Conservation (phyloP, 371 early-diverging fungal genomes). For the Entomophthora muscae region DNA sequence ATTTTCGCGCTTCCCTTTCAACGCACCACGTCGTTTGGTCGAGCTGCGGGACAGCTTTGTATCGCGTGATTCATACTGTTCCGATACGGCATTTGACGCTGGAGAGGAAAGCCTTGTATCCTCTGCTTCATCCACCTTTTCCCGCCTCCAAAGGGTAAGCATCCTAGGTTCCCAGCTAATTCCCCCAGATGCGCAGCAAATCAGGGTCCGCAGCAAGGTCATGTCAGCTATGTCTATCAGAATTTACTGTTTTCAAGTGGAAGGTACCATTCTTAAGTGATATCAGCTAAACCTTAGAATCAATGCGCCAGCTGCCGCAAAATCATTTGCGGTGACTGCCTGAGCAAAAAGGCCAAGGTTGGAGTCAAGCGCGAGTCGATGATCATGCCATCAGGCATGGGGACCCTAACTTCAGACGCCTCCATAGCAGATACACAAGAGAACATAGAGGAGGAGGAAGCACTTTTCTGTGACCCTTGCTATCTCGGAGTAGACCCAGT, state of each 20-base stretch:
- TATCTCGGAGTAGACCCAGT: constrained; percentile 3
- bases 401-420: not conserved
- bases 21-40: constrained; percentile 1
- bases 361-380: not conserved
- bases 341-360: not conserved
- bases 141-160: constrained; percentile 3
- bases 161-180: not conserved
- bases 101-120: not conserved
- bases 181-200: not conserved
- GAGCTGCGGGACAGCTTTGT: constrained; percentile 2
- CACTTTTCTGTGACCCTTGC: constrained; percentile 7
- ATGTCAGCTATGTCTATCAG: constrained; percentile 11
- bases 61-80: constrained; percentile 6
- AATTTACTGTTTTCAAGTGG: constrained; percentile 15
- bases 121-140: not conserved
- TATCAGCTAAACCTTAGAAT: not conserved
- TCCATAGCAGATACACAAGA: not conserved
- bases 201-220: constrained; percentile 4
- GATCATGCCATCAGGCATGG: not conserved
- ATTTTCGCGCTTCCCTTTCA: constrained; percentile 1
- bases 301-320: constrained; percentile 4
- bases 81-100: not conserved
- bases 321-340: constrained; percentile 5
- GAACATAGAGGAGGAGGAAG: not conserved
- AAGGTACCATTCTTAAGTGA: constrained; percentile 9